These are phyloP conservation scores for Pseudogymnoascus pannorum DNA, from an alignment of 2,329 filamentous ascomycete genomes.

Conservation along the genomic window DNA sequence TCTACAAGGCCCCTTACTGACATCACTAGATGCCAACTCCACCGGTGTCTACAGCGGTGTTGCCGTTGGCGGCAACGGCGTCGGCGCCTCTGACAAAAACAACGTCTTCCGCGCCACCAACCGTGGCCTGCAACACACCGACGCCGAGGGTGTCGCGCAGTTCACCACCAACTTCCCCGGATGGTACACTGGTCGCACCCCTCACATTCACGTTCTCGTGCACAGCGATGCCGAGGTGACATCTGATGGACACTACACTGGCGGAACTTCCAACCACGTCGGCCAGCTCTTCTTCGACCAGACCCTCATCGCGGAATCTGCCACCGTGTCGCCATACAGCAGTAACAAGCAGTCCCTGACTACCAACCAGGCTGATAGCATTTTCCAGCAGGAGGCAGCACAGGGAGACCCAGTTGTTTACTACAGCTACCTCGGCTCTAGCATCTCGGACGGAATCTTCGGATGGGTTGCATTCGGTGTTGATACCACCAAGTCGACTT, in stretches of 20 bases:
- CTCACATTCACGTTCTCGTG: conserved; percentile 42
- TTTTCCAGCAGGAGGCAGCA: conserved; percentile 40
- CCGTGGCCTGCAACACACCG: conserved; percentile 35
- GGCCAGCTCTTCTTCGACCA: conserved; percentile 61
- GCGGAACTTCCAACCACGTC: conserved; percentile 48
- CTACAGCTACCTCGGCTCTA: conserved; percentile 51
- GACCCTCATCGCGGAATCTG: conserved; percentile 44
- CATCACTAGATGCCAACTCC: conserved; percentile 29
- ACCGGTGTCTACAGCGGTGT: conserved; percentile 35
- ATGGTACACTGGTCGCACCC: conserved; percentile 38
- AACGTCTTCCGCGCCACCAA: conserved; percentile 36
- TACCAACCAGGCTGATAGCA: conserved; percentile 41
- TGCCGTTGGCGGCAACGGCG: conserved; percentile 35
- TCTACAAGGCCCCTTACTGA: neutral
- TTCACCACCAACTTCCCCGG: conserved; percentile 39
- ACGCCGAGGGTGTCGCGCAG: conserved; percentile 35
- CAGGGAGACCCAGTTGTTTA: conserved; percentile 46
- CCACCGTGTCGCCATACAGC: conserved; percentile 39
- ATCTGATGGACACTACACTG: conserved; percentile 41
- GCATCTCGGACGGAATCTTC: conserved; percentile 44
- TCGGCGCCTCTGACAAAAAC: conserved; percentile 27
- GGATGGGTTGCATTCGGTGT: conserved; percentile 49
- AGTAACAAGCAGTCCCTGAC: conserved; percentile 41
- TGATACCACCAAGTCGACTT: conserved; percentile 35
- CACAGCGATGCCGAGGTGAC: conserved; percentile 33